These are phyloP conservation scores for Prunus salicina DNA, from an alignment of 306 rosid genomes.

Conservation along the genomic window DNA sequence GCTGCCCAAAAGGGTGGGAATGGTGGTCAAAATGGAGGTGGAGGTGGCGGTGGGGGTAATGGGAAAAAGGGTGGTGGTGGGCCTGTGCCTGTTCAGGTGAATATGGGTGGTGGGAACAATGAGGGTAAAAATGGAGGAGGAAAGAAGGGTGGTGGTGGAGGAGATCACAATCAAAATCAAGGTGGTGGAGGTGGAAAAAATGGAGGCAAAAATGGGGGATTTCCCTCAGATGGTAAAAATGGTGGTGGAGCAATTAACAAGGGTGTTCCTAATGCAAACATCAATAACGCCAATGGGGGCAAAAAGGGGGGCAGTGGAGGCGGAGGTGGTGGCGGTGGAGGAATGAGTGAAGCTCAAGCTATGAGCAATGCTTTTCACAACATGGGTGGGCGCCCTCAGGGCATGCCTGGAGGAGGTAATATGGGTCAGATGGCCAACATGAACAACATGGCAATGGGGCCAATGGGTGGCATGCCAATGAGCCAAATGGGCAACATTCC, in stretches of 20 bases:
- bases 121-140: constrained; percentile 45
- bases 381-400: constrained; percentile 45
- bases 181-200: constrained; percentile 35
- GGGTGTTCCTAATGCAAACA: constrained; percentile 22
- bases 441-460: constrained; percentile 37
- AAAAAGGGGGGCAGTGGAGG: constrained; percentile 30
- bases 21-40: constrained; percentile 26
- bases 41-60: constrained; percentile 24
- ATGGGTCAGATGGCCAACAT: constrained; percentile 19
- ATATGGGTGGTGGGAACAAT: constrained; percentile 26
- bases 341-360: constrained; percentile 31
- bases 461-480: constrained; percentile 41
- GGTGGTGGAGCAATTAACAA: constrained; percentile 25
- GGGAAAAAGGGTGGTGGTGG: constrained; percentile 27
- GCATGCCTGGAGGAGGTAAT: constrained; percentile 39
- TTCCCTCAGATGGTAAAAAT: constrained; percentile 16
- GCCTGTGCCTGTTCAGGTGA: constrained; percentile 27
- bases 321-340: constrained; percentile 7
- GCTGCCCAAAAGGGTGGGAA: constrained; percentile 43
- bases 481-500: constrained; percentile 46
- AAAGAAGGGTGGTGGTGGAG: constrained; percentile 42
- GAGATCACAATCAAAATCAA: constrained; percentile 27
- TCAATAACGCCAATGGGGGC: constrained; percentile 31
- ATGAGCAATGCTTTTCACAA: constrained; percentile 33
- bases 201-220: constrained; percentile 33